A percentile compares a stretch with the other conserved stretches of the same genome.
Evolutionary conservation across 768 basidiomycete species (phyloP).

Genomic region (Boletus sensibilis): DNA sequence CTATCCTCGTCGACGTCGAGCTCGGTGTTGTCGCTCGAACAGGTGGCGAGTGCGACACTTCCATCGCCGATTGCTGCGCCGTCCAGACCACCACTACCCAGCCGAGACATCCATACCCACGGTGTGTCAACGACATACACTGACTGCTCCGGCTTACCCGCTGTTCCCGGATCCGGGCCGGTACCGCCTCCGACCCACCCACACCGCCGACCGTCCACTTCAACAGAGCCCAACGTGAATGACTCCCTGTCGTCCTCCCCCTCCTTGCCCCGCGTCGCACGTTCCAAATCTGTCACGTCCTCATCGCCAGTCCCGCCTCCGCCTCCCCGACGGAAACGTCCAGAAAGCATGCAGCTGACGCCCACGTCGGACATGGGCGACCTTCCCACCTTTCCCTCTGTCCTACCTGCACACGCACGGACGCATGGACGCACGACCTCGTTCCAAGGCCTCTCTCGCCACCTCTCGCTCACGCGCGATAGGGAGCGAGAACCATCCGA

Average conservation of each 20-base stretch:
- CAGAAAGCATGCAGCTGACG: conserved; percentile 62
- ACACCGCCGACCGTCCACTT: conserved; percentile 40
- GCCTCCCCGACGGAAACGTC: conserved; percentile 50
- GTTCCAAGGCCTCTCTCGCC: conserved; percentile 35
- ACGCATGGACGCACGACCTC: conserved; percentile 21
- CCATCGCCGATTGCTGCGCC: conserved; percentile 8
- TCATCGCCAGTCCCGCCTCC: conserved; percentile 41
- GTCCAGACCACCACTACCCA: conserved; percentile 27
- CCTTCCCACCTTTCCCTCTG: conserved; percentile 8
- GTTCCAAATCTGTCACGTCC: conserved; percentile 53
- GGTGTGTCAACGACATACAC: conserved; percentile 3
- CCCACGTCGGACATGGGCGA: conserved; percentile 15
- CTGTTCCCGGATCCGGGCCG: conserved; percentile 27
- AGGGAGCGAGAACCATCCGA: conserved; percentile 18
- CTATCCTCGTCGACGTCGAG: conserved; percentile 35
- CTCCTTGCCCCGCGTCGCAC: conserved; percentile 40
- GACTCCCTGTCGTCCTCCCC: conserved; percentile 29
- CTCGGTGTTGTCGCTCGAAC: conserved; percentile 39
- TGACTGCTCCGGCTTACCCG: background rate
- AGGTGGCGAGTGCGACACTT: conserved; percentile 41
- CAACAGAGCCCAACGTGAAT: conserved; percentile 22
- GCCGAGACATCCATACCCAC: conserved; percentile 14
- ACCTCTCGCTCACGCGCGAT: conserved; percentile 37
- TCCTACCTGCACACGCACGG: conserved; percentile 9
- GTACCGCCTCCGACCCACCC: conserved; percentile 55